These are phyloP conservation scores for Candida patagonica DNA, from an alignment of 805 yeast species.

Conservation along the genomic window DNA sequence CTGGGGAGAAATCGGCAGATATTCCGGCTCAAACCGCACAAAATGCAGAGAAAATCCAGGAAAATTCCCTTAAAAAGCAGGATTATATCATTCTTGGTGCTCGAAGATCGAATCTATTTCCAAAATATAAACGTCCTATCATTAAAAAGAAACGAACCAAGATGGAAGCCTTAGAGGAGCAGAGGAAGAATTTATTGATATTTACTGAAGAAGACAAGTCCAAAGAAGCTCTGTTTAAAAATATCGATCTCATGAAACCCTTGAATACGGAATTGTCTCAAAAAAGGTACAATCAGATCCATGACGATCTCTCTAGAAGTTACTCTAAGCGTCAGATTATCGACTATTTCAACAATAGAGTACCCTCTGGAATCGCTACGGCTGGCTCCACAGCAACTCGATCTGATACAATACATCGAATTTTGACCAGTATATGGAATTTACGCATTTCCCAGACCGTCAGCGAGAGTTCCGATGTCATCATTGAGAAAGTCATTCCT, in stretches of 20 bases:
- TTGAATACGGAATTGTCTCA: slow-evolving; percentile 12
- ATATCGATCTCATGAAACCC: slow-evolving; percentile 17
- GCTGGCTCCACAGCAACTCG: slow-evolving; percentile 12
- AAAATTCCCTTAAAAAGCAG: not conserved
- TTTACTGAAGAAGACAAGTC: slow-evolving; percentile 11
- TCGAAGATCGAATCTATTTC: slow-evolving; percentile 13
- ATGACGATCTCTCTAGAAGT: slow-evolving; percentile 19
- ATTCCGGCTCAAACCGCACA: not conserved
- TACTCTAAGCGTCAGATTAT: slow-evolving; percentile 23
- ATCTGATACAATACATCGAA: slow-evolving; percentile 19
- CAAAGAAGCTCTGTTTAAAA: slow-evolving; percentile 8
- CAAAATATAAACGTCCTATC: slow-evolving; percentile 9
- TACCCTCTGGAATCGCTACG: not conserved
- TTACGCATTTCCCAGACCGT: slow-evolving; percentile 19
- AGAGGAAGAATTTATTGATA: slow-evolving; percentile 14
- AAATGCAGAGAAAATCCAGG: not conserved
- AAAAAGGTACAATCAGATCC: slow-evolving; percentile 19
- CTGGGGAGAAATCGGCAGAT: not conserved
- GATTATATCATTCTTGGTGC: slow-evolving; percentile 19
- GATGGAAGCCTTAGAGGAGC: slow-evolving; percentile 15
- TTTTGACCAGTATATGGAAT: slow-evolving; percentile 32
- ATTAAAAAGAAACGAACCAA: slow-evolving; percentile 2
- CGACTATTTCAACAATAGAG: slow-evolving; percentile 8
- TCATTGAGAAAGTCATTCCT: slow-evolving; percentile 27
- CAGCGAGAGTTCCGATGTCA: slow-evolving; percentile 27